A percentile compares a stretch with the other conserved stretches of the same genome.
Evolutionary conservation across 2,329 filamentous ascomycete species (phyloP).

Genomic region (Tolypocladium tundrense): DNA sequence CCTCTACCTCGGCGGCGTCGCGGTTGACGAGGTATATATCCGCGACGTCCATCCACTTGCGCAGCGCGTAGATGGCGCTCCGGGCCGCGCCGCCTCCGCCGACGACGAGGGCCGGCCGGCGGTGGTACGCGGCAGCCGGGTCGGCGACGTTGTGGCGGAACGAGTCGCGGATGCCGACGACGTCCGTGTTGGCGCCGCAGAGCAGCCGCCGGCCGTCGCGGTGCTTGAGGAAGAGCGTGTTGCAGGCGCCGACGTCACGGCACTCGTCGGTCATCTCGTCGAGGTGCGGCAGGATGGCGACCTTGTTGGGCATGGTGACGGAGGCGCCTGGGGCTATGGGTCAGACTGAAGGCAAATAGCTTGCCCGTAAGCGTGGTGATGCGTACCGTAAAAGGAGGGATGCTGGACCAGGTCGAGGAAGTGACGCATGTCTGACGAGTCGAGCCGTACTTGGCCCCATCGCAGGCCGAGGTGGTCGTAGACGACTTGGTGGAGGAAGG

Average conservation of each 20-base stretch:
- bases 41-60: conserved; percentile 56
- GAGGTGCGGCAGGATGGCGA: conserved; percentile 62
- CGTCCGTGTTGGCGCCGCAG: conserved; percentile 74
- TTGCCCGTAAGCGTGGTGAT: background rate
- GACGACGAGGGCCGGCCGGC: conserved; percentile 59
- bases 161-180: conserved; percentile 65
- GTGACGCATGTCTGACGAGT: conserved; percentile 36
- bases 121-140: conserved; percentile 37
- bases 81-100: conserved; percentile 73
- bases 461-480: conserved; percentile 39
- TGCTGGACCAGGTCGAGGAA: conserved; percentile 44
- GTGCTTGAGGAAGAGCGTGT: conserved; percentile 61
- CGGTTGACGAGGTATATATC: conserved; percentile 71
- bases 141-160: conserved; percentile 47
- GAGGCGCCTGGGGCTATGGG: conserved; percentile 41
- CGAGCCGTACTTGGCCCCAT: conserved; percentile 42
- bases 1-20: conserved; percentile 54
- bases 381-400: conserved; percentile 50
- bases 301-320: conserved; percentile 79
- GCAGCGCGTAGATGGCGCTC: conserved; percentile 65
- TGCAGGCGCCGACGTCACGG: conserved; percentile 64
- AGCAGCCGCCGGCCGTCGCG: conserved; percentile 39
- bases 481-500: conserved; percentile 42
- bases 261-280: conserved; percentile 66
- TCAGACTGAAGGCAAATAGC: background rate